phyloP scores from a whole-genome alignment of 495 filamentous ascomycete species.

The Bacidia gigantensis region DNA sequence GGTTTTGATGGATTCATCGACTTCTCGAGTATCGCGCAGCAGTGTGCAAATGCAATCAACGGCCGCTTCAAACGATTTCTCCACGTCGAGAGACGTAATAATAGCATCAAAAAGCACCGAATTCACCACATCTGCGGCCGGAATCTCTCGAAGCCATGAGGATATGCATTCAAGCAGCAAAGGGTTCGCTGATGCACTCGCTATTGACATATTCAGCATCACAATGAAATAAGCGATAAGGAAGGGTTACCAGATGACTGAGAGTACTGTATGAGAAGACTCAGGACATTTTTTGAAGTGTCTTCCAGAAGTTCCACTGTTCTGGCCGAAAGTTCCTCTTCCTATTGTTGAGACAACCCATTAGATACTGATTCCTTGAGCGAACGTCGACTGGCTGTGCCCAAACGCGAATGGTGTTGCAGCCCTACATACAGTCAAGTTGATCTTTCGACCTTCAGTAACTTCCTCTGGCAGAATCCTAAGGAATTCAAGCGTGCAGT shows the following conservation, averaged over 20 bases:
- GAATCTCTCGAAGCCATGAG: slow-evolving; percentile 89
- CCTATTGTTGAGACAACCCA: slow-evolving; percentile 42
- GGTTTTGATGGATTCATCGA: slow-evolving; percentile 58
- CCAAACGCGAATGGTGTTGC: slow-evolving; percentile 34
- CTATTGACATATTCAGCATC: slow-evolving; percentile 18
- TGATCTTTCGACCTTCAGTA: slow-evolving; percentile 97
- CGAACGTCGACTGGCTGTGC: slow-evolving; percentile 21
- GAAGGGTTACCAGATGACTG: slow-evolving; percentile 66
- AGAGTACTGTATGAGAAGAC: slow-evolving; percentile 73
- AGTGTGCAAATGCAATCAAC: slow-evolving; percentile 87
- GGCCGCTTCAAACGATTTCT: slow-evolving; percentile 71
- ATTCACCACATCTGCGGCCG: slow-evolving; percentile 66
- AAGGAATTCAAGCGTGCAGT: slow-evolving; percentile 87
- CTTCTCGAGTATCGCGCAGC: slow-evolving; percentile 82
- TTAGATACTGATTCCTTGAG: slow-evolving; percentile 31
- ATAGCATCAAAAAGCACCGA: slow-evolving; percentile 75
- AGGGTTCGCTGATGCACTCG: slow-evolving; percentile 66
- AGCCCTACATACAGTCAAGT: slow-evolving; percentile 81
- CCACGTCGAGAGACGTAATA: slow-evolving; percentile 57
- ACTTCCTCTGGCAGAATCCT: slow-evolving; percentile 97
- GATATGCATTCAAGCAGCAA: slow-evolving; percentile 88
- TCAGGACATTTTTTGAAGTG: slow-evolving; percentile 75
- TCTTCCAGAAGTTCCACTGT: slow-evolving; percentile 79
- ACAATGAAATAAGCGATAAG: background rate
- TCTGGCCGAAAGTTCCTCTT: slow-evolving; percentile 75